These are phyloP conservation scores for Arabis alpina DNA, from an alignment of 345 rosid genomes.

Conservation along the genomic window DNA sequence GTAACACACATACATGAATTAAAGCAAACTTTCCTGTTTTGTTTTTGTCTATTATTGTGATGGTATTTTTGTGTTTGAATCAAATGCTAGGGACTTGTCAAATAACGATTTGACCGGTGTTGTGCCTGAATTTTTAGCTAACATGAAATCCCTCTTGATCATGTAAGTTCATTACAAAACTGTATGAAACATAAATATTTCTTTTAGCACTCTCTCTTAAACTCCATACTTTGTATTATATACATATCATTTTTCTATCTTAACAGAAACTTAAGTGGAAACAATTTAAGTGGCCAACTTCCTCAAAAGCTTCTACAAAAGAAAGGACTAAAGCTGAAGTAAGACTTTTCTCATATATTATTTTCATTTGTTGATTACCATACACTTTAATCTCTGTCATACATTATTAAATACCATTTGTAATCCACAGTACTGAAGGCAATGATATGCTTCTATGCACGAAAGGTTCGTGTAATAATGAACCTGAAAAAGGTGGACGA, in stretches of 20 bases:
- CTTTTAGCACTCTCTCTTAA: neutral
- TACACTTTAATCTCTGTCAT: neutral
- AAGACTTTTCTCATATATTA: neutral
- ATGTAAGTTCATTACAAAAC: slow-evolving; percentile 49
- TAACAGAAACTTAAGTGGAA: slow-evolving; percentile 48
- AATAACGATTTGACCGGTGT: slow-evolving; percentile 47
- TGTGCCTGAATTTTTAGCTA: slow-evolving; percentile 51
- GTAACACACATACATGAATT: slow-evolving; percentile 11
- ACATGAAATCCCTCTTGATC: slow-evolving; percentile 43
- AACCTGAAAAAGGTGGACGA: neutral
- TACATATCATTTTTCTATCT: neutral
- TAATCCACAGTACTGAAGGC: slow-evolving; percentile 4
- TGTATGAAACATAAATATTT: neutral
- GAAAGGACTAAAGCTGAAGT: slow-evolving; percentile 33
- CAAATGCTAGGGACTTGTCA: slow-evolving; percentile 55
- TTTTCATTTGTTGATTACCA: neutral
- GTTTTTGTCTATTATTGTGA: neutral
- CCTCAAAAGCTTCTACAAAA: slow-evolving; percentile 44
- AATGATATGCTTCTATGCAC: slow-evolving; percentile 9
- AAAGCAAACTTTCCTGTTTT: neutral
- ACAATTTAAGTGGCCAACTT: slow-evolving; percentile 49
- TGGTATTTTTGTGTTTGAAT: neutral
- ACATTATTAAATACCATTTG: neutral
- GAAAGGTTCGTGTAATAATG: neutral
- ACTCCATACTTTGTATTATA: neutral